Evolutionary conservation across 169 alveolate species (phyloP), one percentile per base, ranked within the genome.

Genomic region (Cryptosporidium parvum): DNA sequence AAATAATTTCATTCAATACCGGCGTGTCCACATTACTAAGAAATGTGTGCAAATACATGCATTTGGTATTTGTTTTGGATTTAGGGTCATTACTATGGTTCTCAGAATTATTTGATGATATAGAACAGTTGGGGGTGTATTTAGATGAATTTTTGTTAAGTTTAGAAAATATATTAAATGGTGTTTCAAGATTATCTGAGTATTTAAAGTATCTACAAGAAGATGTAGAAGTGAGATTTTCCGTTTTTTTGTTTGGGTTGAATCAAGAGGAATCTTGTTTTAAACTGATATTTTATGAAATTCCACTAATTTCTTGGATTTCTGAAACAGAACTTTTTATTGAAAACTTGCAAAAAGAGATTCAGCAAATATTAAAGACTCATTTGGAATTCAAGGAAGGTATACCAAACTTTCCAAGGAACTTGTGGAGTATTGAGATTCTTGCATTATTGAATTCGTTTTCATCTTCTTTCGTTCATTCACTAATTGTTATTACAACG

Each of bases 51-150:
- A 62, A 42, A 16, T 5, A 39, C 68, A 62, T 80, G 75, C 73
- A 80, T 42, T 42, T 80, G 31, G 39, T 65, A 80, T 80, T 80
- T 65, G 39, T 80, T 31, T 65, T 80, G 48, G 89, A 80, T 45
- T 62, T 80, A 26, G 70, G 80, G 51, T 58, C 75, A 16, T 9
- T 65, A 26, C 26, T 80, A 26, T 37, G 58, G 68, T 61, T 59
- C 65, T 61, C 42, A 44, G 68, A 62, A 33, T 29, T 23, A 21
- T 44, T 12, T 37, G 65, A 65, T 21, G 39, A 39, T 44, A 39
- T 26, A 5, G 65, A 42, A 23, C 39, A 23, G 33, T 42, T 65
- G 56, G 53, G 62, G 7, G 21, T 18, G 6, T 23, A 35, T 31
- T n/a, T 35, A 35, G 44, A 58, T 37, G 86, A 59, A 3, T 73